A percentile compares a stretch with the other conserved stretches of the same genome.
Conservation (phyloP, 805 yeast species). For the Ogataea sp. region DNA sequence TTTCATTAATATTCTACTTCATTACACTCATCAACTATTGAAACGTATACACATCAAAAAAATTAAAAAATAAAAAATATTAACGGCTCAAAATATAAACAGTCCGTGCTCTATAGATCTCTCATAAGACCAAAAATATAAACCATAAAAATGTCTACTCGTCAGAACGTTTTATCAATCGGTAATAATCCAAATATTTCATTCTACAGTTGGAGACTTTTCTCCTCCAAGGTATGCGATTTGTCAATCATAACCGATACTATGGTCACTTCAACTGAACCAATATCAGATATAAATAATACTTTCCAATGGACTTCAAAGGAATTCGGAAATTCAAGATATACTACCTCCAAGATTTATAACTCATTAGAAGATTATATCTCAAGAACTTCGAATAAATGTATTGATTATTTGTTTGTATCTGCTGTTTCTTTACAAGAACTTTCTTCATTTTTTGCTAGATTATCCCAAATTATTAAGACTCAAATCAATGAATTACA, state of each 20-base stretch:
- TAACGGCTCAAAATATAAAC: too few species aligned
- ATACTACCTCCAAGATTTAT: constrained; percentile 12
- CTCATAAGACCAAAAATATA: too few species aligned
- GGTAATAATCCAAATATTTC: constrained; percentile 53
- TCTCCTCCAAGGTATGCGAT: constrained; percentile 33
- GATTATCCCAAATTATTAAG: constrained; percentile 29
- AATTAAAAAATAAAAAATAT: too few species aligned
- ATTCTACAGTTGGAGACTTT: constrained; percentile 53
- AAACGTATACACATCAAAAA: too few species aligned
- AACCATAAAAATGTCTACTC: constrained; percentile 6
- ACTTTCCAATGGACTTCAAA: constrained; percentile 23
- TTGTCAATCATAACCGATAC: constrained; percentile 32
- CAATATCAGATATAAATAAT: constrained; percentile 4
- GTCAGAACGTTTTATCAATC: constrained; percentile 28
- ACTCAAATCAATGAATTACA: constrained; percentile 10
- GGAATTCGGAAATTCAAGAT: constrained; percentile 26
- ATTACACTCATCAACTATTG: too few species aligned
- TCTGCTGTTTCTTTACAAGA: constrained; percentile 46
- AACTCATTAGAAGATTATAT: constrained; percentile 19
- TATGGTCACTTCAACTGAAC: background rate
- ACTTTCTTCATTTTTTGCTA: constrained; percentile 32
- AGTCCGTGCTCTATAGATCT: too few species aligned
- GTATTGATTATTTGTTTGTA: constrained; percentile 36
- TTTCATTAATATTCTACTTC: too few species aligned
- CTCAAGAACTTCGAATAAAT: background rate